Conservation (phyloP, 371 early-diverging fungal genomes). For the Rhizopus microsporus region DNA sequence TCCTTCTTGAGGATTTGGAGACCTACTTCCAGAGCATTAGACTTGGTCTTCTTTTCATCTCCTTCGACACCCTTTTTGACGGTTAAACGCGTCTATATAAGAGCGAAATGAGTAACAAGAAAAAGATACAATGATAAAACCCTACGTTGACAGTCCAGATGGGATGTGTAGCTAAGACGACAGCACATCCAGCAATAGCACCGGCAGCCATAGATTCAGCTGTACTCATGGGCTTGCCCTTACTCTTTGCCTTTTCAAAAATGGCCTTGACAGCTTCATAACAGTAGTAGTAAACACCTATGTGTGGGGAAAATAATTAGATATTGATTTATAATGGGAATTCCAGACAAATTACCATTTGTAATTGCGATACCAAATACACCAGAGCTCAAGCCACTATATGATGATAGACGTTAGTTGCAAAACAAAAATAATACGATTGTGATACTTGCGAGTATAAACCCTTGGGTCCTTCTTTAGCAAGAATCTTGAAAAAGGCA, state of each 20-base stretch:
- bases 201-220: conserved; percentile 90
- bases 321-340: conserved; percentile 9
- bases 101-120: background rate
- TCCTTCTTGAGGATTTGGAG: conserved; percentile 82
- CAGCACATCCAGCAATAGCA: conserved; percentile 88
- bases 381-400: conserved; percentile 92
- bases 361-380: conserved; percentile 95
- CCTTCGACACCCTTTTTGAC: conserved; percentile 59
- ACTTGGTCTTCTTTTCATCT: conserved; percentile 39
- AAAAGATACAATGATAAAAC: background rate
- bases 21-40: conserved; percentile 51
- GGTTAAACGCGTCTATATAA: conserved; percentile 63
- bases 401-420: background rate
- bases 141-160: conserved; percentile 96
- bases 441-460: conserved; percentile 79
- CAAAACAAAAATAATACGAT: conserved; percentile 7
- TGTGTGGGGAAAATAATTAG: background rate
- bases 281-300: conserved; percentile 89
- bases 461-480: conserved; percentile 86
- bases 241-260: conserved; percentile 71
- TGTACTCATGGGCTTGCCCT: conserved; percentile 70
- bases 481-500: conserved; percentile 83
- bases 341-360: conserved; percentile 65
- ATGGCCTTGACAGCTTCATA: conserved; percentile 88
- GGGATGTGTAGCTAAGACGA: conserved; percentile 91